Conservation (phyloP, 2,329 filamentous ascomycete genomes). For the Diaporthe batatas region DNA sequence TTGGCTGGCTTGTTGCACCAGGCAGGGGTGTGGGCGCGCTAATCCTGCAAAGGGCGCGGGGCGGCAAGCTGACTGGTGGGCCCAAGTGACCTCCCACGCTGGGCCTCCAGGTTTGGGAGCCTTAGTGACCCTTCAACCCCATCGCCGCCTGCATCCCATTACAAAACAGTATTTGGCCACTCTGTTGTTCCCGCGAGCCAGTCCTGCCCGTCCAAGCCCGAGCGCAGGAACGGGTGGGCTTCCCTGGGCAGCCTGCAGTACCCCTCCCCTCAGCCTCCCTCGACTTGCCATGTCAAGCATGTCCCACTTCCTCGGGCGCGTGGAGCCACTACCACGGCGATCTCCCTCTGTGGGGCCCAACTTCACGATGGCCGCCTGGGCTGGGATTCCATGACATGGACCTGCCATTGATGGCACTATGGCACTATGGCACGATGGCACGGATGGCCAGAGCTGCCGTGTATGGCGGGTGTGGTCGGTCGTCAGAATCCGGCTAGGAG, state of each 20-base stretch:
- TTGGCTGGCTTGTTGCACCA: not conserved
- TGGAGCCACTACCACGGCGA: not conserved
- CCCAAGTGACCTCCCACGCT: conserved; percentile 32
- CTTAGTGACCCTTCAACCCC: conserved; percentile 28
- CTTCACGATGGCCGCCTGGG: conserved; percentile 26
- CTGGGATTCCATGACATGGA: conserved; percentile 21
- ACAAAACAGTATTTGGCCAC: conserved; percentile 40
- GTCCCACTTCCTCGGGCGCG: conserved; percentile 6
- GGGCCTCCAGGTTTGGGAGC: conserved; percentile 27
- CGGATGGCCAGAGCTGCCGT: conserved; percentile 12
- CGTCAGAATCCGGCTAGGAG: conserved; percentile 5
- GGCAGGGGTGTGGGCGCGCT: not conserved
- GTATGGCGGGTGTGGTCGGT: not conserved
- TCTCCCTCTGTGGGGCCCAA: conserved; percentile 2
- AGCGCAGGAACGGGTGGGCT: conserved; percentile 11
- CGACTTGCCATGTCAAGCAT: conserved; percentile 18
- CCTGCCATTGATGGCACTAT: too few relatives aligned
- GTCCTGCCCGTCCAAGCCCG: not conserved
- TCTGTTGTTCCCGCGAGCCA: not conserved
- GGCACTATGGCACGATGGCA: conserved; percentile 2
- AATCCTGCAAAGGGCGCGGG: conserved; percentile 33
- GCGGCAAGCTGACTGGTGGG: conserved; percentile 33
- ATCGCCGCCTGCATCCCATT: conserved; percentile 39
- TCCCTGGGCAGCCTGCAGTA: too few relatives aligned
- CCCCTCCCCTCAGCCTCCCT: conserved; percentile 26